Base-by-base conservation (phyloP, 257 asterid genomes). In the Cordia subcordata region DNA sequence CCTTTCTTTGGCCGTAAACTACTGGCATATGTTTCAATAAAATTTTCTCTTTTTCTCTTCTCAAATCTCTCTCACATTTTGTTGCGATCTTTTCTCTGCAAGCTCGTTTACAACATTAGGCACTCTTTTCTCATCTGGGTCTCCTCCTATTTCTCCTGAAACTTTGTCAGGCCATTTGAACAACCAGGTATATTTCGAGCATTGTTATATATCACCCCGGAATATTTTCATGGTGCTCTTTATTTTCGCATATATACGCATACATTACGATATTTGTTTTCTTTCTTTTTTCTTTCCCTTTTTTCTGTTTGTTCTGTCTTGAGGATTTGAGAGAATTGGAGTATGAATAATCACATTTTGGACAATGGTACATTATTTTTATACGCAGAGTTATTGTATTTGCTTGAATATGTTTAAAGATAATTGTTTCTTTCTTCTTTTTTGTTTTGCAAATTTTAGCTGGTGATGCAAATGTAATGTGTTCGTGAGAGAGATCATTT, bases 11-110 rank as follows among this genome's bases (percentile, higher is more conserved):
- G 58, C 56, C 69, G 72, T 42, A 71, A 75, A 75, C 70, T 61
- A 62, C 74, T 42, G 47, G 12, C 15, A 42, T 42, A 3, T 4
- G 47, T 42, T 42, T 27, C 6, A 14, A 14, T 42, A 42, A 42
- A 10, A 32, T 53, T 17, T 20, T 59, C 72, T 77, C 63, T 73
- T 71, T 68, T 75, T 68, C 47, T 42, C 47, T 42, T 11, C 47
- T 42, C 47, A 5, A 39, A 12, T 5, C 44, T 39, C 44, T 39
- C n/a, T n/a, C n/a, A n/a, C n/a, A n/a, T 39, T 64, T 62, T 75
- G 19, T 77, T 65, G 72, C 76, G 82, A 68, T 79, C 78, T 66
- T 77, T 79, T 79, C 78, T 66, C 78, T 79, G 85, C 75, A 42
- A 76, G 71, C 76, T 72, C 63, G 55, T 78, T 66, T 59, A 55